Percentiles rank a stretch among this genome's conserved stretches.
phyloP scores from a whole-genome alignment of 768 basidiomycete species.

The Podaxis pistillaris region DNA sequence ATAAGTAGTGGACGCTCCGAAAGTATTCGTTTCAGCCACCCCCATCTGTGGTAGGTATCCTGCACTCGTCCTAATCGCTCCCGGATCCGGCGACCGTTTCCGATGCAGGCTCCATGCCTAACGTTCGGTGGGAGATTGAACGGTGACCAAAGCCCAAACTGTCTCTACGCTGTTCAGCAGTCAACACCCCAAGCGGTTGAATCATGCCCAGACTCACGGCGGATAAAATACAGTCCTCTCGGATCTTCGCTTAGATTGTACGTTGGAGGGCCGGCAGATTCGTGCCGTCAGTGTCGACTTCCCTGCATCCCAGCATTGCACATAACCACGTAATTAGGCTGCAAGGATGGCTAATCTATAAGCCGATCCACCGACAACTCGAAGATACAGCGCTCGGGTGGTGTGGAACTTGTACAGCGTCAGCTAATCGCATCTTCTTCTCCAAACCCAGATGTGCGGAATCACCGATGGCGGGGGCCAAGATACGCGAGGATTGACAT shows the following conservation, averaged over 20 bases:
- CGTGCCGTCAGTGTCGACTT: background rate
- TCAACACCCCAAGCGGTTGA: background rate
- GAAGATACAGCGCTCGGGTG: background rate
- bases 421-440: background rate
- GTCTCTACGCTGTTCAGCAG: background rate
- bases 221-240: background rate
- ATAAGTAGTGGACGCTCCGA: background rate
- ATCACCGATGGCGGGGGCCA: too few species aligned
- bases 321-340: background rate
- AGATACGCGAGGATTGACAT: background rate
- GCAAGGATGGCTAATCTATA: background rate
- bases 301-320: background rate
- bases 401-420: background rate
- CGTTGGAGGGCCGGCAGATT: background rate
- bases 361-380: background rate
- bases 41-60: background rate
- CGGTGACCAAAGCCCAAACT: background rate
- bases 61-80: background rate
- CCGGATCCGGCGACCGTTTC: constrained; percentile 1
- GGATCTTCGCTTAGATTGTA: background rate
- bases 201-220: background rate
- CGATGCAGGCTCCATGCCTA: background rate
- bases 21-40: background rate
- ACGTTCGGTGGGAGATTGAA: background rate
- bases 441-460: background rate